Evolutionary conservation across 805 yeast genomes (phyloP).

Genomic region (Pichia phayaonensis): DNA sequence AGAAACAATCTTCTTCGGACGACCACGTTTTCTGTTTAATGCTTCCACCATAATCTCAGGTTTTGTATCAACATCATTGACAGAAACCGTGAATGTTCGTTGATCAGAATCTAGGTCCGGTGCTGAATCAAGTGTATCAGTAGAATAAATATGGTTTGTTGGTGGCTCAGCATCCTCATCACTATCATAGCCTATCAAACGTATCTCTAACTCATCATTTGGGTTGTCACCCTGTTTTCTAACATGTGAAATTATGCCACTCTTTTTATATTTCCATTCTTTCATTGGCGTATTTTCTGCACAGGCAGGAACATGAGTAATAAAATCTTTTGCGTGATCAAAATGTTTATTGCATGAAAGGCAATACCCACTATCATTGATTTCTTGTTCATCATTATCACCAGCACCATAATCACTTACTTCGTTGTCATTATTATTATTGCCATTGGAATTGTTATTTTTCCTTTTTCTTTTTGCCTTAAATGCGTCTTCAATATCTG

Average conservation of each 20-base stretch:
- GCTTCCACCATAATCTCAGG: constrained; percentile 10
- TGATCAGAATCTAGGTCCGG: neutral
- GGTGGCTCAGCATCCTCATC: neutral
- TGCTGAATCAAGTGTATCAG: neutral
- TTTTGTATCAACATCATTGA: constrained; percentile 5
- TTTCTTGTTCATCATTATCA: neutral
- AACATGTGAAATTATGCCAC: constrained; percentile 25
- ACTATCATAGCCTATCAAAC: neutral
- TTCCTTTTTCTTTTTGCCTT: neutral
- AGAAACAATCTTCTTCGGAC: constrained; percentile 9
- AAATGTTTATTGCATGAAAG: constrained; percentile 55
- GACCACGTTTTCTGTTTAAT: constrained; percentile 12
- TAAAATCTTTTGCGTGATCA: constrained; percentile 44
- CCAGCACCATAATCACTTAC: constrained; percentile 11
- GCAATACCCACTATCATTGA: constrained; percentile 56
- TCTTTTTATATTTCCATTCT: constrained; percentile 27
- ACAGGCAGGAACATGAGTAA: constrained; percentile 60
- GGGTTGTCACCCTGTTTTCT: constrained; percentile 16
- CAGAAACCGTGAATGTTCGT: neutral
- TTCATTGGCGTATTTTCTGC: constrained; percentile 35
- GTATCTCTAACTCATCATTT: constrained; percentile 2
- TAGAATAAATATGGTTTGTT: neutral
- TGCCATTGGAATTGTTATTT: neutral
- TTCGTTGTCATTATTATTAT: constrained; percentile 25
- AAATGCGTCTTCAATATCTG: constrained; percentile 9